These are phyloP conservation scores for Entomortierella lignicola DNA, from an alignment of 192 early-diverging fungal species.

Conservation along the genomic window DNA sequence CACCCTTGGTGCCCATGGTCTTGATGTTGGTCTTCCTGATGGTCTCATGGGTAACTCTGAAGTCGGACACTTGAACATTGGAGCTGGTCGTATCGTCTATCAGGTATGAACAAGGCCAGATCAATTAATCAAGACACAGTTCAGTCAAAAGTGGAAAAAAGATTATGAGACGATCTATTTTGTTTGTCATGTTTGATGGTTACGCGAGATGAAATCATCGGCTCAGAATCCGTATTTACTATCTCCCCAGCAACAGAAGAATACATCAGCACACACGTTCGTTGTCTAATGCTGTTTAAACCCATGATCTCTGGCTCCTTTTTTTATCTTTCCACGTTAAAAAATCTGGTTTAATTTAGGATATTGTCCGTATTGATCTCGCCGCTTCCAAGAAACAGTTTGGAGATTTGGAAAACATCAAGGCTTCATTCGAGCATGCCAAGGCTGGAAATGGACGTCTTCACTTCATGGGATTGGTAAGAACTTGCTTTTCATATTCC, in stretches of 20 bases:
- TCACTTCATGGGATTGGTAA: constrained; percentile 82
- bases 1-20: constrained; percentile 91
- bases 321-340: background rate
- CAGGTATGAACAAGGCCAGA: constrained; percentile 68
- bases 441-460: constrained; percentile 88
- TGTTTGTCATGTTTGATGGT: background rate
- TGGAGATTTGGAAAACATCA: constrained; percentile 76
- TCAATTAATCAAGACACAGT: background rate
- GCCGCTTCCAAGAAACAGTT: constrained; percentile 90
- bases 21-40: constrained; percentile 96
- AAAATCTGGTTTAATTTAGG: constrained; percentile 55
- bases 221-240: background rate
- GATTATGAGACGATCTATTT: background rate
- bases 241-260: background rate
- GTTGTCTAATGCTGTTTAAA: no score
- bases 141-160: background rate
- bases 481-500: background rate
- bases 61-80: constrained; percentile 99
- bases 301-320: background rate
- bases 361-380: constrained; percentile 98
- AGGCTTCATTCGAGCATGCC: constrained; percentile 85
- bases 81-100: constrained; percentile 98
- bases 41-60: constrained; percentile 99
- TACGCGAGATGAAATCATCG: constrained; percentile 48
- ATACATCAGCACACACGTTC: no score